Base-by-base conservation (phyloP, 2,329 filamentous ascomycete species). In the Colletotrichum orbiculare region DNA sequence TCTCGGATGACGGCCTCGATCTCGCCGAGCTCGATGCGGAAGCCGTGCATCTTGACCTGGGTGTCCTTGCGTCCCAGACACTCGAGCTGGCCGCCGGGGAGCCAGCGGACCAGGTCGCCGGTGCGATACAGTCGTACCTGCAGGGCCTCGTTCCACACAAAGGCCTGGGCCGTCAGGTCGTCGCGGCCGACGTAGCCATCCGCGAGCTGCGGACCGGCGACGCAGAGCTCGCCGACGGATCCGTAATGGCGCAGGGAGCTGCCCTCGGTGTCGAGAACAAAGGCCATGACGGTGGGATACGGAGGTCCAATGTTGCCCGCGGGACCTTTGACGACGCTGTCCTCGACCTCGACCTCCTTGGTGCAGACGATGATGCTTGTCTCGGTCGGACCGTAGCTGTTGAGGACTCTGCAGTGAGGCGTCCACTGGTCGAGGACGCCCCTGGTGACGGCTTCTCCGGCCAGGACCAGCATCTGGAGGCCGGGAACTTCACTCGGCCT, bases 1-100 rank as follows among this genome's bases (percentile, higher is more conserved):
- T 33, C 13, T 10, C 70, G 67, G 12, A 71, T 66, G 10, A 58
- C 67, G 4, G 60, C 59, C 35, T 70, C 68, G n/a, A 71, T 55
- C 38, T 71, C 70, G 8, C 69, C 70, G 9, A 68, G 41, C 53
- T 71, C 69, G 37, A 71, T 54, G 3, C 70, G 64, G 34, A 61
- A 49, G 2, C 70, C 70, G 17, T 68, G 61, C 5, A 71, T 55
- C 61, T 71, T 71, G 52, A 71, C 67, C 49, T 66, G 61, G 17
- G 38, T 49, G 56, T 71, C 70, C 33, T 67, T 69, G 49, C 64
- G 71, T 58, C 64, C 71, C 5, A 54, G 49, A 45, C 60, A 69
- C 25, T 70, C 64, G 9, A 70, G 46, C 7, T 61, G 68, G 10
- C 70, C 70, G 48, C 63, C 58, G 2, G 67, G 39, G 6, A 68